Percentiles rank a stretch among this genome's conserved stretches.
These are phyloP conservation scores for Rhizopogon vulgaris DNA, from an alignment of 768 basidiomycete genomes.

Conservation along the genomic window DNA sequence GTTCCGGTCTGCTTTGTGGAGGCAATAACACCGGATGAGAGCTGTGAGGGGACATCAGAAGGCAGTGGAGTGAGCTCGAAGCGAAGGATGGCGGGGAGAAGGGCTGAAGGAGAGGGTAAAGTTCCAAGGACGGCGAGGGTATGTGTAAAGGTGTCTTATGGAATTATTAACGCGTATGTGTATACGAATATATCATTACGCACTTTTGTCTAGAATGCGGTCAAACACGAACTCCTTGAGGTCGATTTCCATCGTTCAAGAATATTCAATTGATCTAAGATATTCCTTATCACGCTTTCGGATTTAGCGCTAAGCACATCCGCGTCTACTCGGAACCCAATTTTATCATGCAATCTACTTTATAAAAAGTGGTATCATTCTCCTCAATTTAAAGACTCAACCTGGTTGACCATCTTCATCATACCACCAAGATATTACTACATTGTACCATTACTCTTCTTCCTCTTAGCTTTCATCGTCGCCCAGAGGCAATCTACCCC, in stretches of 20 bases:
- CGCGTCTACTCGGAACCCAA: no score
- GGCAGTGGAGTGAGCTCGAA: slow-evolving; percentile 72
- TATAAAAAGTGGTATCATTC: slow-evolving; percentile 1
- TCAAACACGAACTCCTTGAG: slow-evolving; percentile 51
- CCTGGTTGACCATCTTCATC: no score
- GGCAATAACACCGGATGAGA: slow-evolving; percentile 33
- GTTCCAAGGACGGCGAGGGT: slow-evolving; percentile 71
- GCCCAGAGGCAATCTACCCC: neutral
- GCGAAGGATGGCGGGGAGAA: slow-evolving; percentile 60
- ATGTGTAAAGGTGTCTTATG: slow-evolving; percentile 24
- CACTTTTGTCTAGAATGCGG: slow-evolving; percentile 48
- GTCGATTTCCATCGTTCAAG: slow-evolving; percentile 2
- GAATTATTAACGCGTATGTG: neutral
- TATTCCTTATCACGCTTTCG: no score
- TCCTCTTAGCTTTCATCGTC: neutral
- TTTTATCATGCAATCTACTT: no score
- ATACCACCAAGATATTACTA: neutral
- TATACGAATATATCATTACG: no score
- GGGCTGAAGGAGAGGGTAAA: slow-evolving; percentile 30
- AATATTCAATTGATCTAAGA: no score
- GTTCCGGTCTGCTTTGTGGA: slow-evolving; percentile 44
- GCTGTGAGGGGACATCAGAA: slow-evolving; percentile 28
- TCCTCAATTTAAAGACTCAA: neutral
- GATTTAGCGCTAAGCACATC: no score
- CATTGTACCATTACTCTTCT: neutral